phyloP scores from a whole-genome alignment of 2,329 filamentous ascomycete genomes.

The Trichothecium roseum region DNA sequence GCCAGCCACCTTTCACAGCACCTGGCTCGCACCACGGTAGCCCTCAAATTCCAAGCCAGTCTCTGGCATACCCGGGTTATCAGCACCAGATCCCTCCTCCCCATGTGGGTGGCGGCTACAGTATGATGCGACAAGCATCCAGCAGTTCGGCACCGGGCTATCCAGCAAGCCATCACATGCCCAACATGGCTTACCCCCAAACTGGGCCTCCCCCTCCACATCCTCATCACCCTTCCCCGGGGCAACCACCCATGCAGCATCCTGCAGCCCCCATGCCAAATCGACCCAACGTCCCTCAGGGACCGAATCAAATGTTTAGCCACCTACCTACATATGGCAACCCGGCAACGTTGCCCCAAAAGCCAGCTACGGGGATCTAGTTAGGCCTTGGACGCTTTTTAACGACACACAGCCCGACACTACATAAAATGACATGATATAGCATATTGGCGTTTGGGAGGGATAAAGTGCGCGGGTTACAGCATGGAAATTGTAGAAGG shows the following conservation, averaged over 20 bases:
- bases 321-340: conserved; percentile 49
- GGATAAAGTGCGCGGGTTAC: conserved; percentile 17
- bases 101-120: conserved; percentile 35
- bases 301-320: conserved; percentile 34
- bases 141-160: conserved; percentile 43
- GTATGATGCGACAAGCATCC: conserved; percentile 46
- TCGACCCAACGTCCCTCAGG: conserved; percentile 33
- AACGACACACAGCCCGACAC: conserved; percentile 9
- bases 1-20: conserved; percentile 38
- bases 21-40: conserved; percentile 40
- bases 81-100: conserved; percentile 34
- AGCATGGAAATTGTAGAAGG: conserved; percentile 9
- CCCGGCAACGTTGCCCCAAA: conserved; percentile 48
- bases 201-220: conserved; percentile 27
- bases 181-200: conserved; percentile 18
- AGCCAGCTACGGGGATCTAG: conserved; percentile 41
- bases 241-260: conserved; percentile 10
- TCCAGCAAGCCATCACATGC: conserved; percentile 23
- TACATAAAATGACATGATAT: conserved; percentile 24
- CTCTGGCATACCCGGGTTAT: conserved; percentile 38
- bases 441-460: conserved; percentile 29
- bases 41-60: conserved; percentile 41
- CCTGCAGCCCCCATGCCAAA: conserved; percentile 29
- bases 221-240: conserved; percentile 19
- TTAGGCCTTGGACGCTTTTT: conserved; percentile 19